phyloP scores from a whole-genome alignment of 257 asterid genomes.

The Cruciata laevipes region DNA sequence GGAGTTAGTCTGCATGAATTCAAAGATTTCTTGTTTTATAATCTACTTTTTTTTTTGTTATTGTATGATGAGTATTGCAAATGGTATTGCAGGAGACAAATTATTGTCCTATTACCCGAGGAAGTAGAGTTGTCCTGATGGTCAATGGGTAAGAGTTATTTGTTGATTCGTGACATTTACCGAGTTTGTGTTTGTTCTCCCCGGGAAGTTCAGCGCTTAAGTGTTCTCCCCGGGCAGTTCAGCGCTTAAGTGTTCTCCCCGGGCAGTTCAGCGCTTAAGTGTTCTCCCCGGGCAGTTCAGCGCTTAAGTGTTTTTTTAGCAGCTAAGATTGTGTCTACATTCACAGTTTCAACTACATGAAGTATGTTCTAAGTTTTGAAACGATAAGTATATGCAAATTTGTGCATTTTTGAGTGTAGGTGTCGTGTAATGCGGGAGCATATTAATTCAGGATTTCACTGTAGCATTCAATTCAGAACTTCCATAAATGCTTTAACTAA shows the following conservation, averaged over 20 bases:
- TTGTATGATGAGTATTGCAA: slow-evolving; percentile 3
- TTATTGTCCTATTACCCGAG: slow-evolving; percentile 86
- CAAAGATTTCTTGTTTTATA: not conserved
- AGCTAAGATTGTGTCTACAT: not conserved
- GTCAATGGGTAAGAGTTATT: slow-evolving; percentile 64
- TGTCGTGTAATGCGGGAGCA: not conserved
- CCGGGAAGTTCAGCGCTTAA: not conserved
- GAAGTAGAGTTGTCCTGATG: slow-evolving; percentile 87
- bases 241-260: not conserved
- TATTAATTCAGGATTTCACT: not conserved
- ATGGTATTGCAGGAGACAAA: slow-evolving; percentile 70
- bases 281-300: not conserved
- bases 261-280: not conserved
- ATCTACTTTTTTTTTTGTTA: not conserved
- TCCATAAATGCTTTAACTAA: not conserved
- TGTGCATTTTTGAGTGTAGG: not conserved
- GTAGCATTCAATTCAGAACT: not conserved
- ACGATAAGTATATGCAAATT: too few species aligned
- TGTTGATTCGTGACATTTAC: not conserved
- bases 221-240: too few species aligned
- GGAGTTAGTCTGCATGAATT: not conserved
- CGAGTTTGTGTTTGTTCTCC: not conserved
- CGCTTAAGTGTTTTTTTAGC: not conserved
- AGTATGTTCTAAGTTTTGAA: not conserved
- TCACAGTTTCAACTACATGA: not conserved